A percentile compares a stretch with the other conserved stretches of the same genome.
phyloP scores from a whole-genome alignment of 208 protist species.

The Crithidia acanthocephali region DNA sequence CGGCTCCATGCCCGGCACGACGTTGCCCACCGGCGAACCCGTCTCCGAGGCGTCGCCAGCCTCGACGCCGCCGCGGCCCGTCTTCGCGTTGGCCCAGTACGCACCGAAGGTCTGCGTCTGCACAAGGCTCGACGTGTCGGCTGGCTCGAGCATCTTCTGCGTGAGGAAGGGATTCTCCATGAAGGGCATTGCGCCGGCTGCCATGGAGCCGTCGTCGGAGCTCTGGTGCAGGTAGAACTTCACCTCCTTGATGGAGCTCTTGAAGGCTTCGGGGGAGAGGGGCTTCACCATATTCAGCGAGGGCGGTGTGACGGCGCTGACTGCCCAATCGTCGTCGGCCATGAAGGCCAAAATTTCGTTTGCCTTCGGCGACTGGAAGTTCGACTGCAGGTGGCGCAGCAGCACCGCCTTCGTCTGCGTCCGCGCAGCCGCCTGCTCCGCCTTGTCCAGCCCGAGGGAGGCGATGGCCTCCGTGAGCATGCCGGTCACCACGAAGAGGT shows the following conservation, averaged over 20 bases:
- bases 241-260: conserved; percentile 53
- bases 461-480: conserved; percentile 69
- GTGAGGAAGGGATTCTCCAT: conserved; percentile 83
- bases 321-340: conserved; percentile 66
- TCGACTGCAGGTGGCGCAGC: conserved; percentile 47
- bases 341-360: conserved; percentile 70
- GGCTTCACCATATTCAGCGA: conserved; percentile 71
- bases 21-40: conserved; percentile 16
- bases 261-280: conserved; percentile 55
- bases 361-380: conserved; percentile 67
- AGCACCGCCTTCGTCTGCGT: conserved; percentile 56
- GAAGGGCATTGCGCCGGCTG: conserved; percentile 27
- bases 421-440: conserved; percentile 46
- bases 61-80: neutral
- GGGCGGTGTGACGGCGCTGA: conserved; percentile 47
- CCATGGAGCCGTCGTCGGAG: conserved; percentile 30
- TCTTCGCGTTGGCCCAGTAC: conserved; percentile 48
- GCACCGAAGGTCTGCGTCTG: conserved; percentile 63
- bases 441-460: conserved; percentile 54
- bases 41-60: neutral
- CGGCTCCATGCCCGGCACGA: conserved; percentile 15
- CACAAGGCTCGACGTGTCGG: conserved; percentile 59
- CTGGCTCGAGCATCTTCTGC: conserved; percentile 59
- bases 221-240: conserved; percentile 60
- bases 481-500: conserved; percentile 79